Percentiles rank a stretch among this genome's conserved stretches.
These are phyloP conservation scores for Coemansia reversa DNA, from an alignment of 192 early-diverging fungal species.

Conservation along the genomic window DNA sequence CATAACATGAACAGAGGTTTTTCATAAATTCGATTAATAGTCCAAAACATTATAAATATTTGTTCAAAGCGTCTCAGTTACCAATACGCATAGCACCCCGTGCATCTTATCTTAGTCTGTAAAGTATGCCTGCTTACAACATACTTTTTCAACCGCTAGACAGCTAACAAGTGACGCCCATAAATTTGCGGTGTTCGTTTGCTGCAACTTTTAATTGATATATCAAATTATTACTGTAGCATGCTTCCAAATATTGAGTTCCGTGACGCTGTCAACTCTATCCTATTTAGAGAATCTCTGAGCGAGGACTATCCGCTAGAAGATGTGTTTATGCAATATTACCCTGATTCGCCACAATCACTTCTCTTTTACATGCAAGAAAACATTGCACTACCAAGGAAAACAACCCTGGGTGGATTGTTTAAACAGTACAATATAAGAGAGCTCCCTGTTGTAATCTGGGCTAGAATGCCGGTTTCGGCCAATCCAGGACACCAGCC, in stretches of 20 bases:
- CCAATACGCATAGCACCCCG: neutral
- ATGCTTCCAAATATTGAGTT: conserved; percentile 42
- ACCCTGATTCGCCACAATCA: conserved; percentile 31
- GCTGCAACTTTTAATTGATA: neutral
- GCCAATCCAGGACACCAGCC: conserved; percentile 15
- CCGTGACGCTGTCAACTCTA: conserved; percentile 35
- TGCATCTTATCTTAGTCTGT: neutral
- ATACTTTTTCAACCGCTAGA: neutral
- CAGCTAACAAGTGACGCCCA: neutral
- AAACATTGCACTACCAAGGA: conserved; percentile 31
- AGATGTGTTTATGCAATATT: conserved; percentile 48
- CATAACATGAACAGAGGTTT: neutral
- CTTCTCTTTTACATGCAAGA: conserved; percentile 41
- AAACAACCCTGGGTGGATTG: conserved; percentile 16
- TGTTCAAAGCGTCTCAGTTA: neutral
- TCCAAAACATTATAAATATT: neutral
- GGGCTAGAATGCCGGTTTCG: conserved; percentile 27
- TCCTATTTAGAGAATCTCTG: conserved; percentile 37
- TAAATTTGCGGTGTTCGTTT: neutral
- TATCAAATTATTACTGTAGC: conserved; percentile 10
- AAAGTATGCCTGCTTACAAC: neutral
- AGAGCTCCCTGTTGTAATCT: conserved; percentile 31
- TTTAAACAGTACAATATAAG: conserved; percentile 13
- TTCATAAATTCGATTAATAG: neutral
- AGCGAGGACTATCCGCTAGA: conserved; percentile 43